Evolutionary conservation across 1,284 basidiomycete species (phyloP).

Genomic region (Ganoderma boninense): DNA sequence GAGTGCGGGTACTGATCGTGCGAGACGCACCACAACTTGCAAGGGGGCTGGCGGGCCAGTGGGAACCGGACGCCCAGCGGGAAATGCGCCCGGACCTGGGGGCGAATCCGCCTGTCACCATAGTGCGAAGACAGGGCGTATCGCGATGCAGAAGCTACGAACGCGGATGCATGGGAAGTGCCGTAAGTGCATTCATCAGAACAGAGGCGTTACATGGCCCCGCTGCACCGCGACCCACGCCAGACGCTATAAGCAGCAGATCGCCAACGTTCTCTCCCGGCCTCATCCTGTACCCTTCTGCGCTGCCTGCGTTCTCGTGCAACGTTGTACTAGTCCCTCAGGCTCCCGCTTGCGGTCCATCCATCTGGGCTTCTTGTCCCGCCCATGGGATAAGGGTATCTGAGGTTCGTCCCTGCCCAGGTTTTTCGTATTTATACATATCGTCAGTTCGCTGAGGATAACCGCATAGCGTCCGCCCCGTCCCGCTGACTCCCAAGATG

Average conservation of each 20-base stretch:
- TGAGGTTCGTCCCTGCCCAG: neutral
- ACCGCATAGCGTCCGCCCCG: neutral
- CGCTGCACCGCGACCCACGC: slow-evolving; percentile 11
- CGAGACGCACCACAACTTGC: neutral
- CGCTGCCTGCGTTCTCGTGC: neutral
- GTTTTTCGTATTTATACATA: neutral
- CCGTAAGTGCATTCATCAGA: slow-evolving; percentile 20
- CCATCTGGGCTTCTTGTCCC: slow-evolving; percentile 15
- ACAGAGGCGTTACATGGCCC: slow-evolving; percentile 14
- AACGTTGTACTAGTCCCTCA: neutral
- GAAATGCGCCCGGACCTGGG: slow-evolving; percentile 4
- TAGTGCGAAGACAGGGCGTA: neutral
- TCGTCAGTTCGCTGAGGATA: neutral
- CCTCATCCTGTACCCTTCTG: slow-evolving; percentile 8
- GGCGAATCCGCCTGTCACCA: neutral
- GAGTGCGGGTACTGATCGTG: slow-evolving; percentile 1
- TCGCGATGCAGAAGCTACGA: slow-evolving; percentile 17
- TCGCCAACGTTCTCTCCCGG: neutral
- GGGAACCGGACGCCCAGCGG: neutral
- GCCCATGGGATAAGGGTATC: slow-evolving; percentile 9
- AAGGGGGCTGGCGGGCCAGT: neutral
- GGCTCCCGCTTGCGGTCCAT: slow-evolving; percentile 9
- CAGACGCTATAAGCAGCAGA: slow-evolving; percentile 24
- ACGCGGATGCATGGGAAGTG: slow-evolving; percentile 24
- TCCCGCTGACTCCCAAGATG: neutral